These are phyloP conservation scores for Globisporangium polare DNA, from an alignment of 352 stramenopile species.

Conservation along the genomic window DNA sequence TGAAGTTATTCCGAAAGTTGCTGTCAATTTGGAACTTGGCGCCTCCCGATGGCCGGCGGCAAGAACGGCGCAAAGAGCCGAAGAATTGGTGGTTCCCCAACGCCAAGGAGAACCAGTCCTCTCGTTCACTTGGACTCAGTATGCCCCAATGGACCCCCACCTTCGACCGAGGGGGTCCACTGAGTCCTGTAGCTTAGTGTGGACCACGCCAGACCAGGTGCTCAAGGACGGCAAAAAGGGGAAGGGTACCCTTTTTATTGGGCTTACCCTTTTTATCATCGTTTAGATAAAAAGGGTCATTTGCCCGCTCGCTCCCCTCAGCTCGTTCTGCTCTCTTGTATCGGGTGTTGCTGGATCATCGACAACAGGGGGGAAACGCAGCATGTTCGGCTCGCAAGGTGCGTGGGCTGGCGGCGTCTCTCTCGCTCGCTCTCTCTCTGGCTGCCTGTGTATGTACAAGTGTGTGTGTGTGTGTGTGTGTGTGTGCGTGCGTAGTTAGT, in stretches of 20 bases:
- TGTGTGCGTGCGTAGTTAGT: not conserved
- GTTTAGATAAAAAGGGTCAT: too few species aligned
- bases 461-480: not conserved
- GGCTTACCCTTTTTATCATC: too few species aligned
- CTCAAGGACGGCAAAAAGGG: too few species aligned
- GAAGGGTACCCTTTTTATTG: too few species aligned
- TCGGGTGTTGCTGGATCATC: too few species aligned
- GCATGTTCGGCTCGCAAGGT: conserved; percentile 24
- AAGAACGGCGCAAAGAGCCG: conserved; percentile 16
- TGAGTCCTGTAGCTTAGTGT: too few species aligned
- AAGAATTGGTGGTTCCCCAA: conserved; percentile 83
- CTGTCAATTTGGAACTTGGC: conserved; percentile 89
- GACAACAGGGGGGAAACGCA: not conserved
- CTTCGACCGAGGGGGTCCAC: conserved; percentile 13
- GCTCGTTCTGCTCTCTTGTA: too few species aligned
- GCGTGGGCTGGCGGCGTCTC: not conserved
- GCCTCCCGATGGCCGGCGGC: conserved; percentile 30
- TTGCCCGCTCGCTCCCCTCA: too few species aligned
- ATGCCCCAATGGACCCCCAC: conserved; percentile 33
- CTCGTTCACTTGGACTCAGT: conserved; percentile 53
- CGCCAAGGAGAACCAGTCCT: conserved; percentile 73
- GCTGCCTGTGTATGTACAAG: not conserved
- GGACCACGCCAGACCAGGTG: not conserved
- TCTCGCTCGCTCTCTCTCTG: not conserved
- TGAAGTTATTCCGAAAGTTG: conserved; percentile 83